A percentile compares a stretch with the other conserved stretches of the same genome.
phyloP scores from a whole-genome alignment of 441 rosid genomes.

The Syzygium syzygioides region DNA sequence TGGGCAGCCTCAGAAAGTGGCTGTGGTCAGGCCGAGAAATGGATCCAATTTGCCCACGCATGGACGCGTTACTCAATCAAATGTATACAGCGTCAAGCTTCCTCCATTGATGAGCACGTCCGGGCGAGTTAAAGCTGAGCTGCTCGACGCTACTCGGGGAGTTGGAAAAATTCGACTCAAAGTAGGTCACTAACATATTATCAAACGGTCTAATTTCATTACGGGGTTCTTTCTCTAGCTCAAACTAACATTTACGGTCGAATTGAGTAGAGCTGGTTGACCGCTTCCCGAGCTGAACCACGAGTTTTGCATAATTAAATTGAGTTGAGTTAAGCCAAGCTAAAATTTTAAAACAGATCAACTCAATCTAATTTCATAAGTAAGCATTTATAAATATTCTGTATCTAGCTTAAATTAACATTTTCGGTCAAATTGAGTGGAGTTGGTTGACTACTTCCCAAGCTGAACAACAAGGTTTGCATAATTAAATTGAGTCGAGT shows the following conservation, averaged over 20 bases:
- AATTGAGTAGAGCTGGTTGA: neutral
- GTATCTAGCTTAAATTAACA: neutral
- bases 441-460: neutral
- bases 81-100: neutral
- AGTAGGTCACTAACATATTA: neutral
- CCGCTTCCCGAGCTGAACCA: neutral
- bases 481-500: neutral
- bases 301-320: neutral
- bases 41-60: neutral
- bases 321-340: neutral
- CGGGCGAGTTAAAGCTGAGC: neutral
- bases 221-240: neutral
- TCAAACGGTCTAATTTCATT: neutral
- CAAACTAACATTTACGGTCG: neutral
- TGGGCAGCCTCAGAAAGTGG: neutral
- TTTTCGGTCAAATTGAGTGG: neutral
- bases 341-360: neutral
- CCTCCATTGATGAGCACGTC: neutral
- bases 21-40: neutral
- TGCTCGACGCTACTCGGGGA: neutral
- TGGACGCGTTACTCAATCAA: neutral
- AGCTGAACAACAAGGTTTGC: neutral
- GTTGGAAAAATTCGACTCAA: neutral
- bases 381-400: neutral
- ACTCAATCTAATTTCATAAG: neutral